These are phyloP conservation scores for Rhizopogon vesiculosus DNA, from an alignment of 768 basidiomycete species.

Conservation along the genomic window DNA sequence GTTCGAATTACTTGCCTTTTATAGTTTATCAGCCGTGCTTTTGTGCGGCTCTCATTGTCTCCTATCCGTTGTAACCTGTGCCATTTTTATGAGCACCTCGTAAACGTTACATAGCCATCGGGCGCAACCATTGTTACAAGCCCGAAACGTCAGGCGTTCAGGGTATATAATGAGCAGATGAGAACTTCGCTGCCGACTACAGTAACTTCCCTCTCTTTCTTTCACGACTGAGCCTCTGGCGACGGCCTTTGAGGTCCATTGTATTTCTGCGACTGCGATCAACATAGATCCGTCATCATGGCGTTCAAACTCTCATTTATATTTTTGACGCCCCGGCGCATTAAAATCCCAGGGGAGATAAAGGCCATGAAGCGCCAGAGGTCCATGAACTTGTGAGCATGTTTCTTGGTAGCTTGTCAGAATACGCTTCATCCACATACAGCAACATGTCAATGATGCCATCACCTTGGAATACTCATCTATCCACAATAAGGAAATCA, in stretches of 20 bases:
- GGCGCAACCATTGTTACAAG: neutral
- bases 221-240: neutral
- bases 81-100: neutral
- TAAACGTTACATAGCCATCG: neutral
- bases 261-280: neutral
- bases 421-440: neutral
- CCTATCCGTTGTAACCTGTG: neutral
- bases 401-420: neutral
- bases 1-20: too few species aligned
- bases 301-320: slow-evolving; percentile 49
- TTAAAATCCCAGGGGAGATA: slow-evolving; percentile 45
- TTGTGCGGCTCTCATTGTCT: slow-evolving; percentile 1
- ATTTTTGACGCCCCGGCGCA: slow-evolving; percentile 46
- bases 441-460: slow-evolving; percentile 18
- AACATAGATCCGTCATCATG: neutral
- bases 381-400: slow-evolving; percentile 21
- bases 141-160: neutral
- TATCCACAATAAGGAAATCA: slow-evolving; percentile 28
- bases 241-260: neutral
- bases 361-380: slow-evolving; percentile 17
- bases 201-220: neutral
- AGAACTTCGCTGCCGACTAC: neutral
- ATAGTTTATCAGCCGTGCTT: neutral
- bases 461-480: slow-evolving; percentile 23
- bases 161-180: slow-evolving; percentile 9